A percentile compares a stretch with the other conserved stretches of the same genome.
Conservation (phyloP, 768 basidiomycete genomes). For the Hericium coralloides region DNA sequence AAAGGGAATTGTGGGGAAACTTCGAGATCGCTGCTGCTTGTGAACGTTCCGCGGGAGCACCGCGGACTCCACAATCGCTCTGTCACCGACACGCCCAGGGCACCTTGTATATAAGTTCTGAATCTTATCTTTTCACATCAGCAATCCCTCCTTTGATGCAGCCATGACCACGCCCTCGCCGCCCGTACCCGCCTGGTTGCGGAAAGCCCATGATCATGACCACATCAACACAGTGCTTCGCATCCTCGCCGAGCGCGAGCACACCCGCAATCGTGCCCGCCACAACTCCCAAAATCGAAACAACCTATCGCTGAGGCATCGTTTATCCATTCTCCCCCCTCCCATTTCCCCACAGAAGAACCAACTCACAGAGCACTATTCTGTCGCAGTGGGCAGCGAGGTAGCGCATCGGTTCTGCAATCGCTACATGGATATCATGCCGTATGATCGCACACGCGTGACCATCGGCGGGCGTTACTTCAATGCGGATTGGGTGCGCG, state of each 20-base stretch:
- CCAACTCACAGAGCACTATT: conserved; percentile 39
- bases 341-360: conserved; percentile 10
- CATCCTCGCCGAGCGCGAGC: conserved; percentile 30
- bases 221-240: conserved; percentile 25
- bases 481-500: conserved; percentile 83
- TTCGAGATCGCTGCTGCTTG: not conserved
- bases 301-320: conserved; percentile 12
- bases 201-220: conserved; percentile 15
- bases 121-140: not conserved
- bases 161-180: conserved; percentile 2
- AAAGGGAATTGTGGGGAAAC: not conserved
- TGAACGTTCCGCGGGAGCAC: no score
- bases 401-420: conserved; percentile 41
- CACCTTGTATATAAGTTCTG: not conserved
- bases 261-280: conserved; percentile 24
- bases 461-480: conserved; percentile 54
- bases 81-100: no score
- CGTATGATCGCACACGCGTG: conserved; percentile 79
- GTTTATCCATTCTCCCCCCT: conserved; percentile 9
- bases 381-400: conserved; percentile 39
- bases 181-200: conserved; percentile 19
- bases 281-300: conserved; percentile 15
- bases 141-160: not conserved
- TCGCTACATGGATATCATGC: conserved; percentile 65
- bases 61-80: not conserved